Evolutionary conservation across 2,329 filamentous ascomycete species (phyloP), one percentile per base, ranked within the genome.

Genomic region (Keithomyces neogunnii): DNA sequence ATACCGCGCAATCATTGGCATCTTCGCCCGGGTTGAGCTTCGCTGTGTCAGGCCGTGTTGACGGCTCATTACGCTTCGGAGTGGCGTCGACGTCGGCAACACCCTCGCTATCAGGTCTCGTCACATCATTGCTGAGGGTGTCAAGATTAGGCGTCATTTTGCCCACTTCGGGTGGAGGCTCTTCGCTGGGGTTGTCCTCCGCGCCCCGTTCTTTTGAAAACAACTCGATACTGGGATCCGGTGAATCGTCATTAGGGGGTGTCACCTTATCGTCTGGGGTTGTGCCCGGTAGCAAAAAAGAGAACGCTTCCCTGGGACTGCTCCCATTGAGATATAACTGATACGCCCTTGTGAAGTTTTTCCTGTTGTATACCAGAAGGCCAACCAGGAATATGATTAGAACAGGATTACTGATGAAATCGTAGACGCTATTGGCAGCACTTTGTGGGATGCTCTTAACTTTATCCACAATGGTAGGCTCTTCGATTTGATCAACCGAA

Each of bases 371-470:
- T 5, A 77, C 56, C 4, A 76, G 53, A 9, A 67, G 62, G 6
- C 68, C 56, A n/a, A 73, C 57, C 29, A 78, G 63, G 13, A 78
- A 57, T 3, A 77, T 60, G 5, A 78, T 69, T 7, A 78, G 64
- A 8, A 76, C 69, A 0, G 79, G 79, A 53, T 82, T 82, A 50
- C 70, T 75, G 43, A 84, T 61, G 10, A 84, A 73, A 43, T 83
- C 79, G 5, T 77, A 62, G 7, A 80, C 64, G 51, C 71, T 78
- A 42, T 76, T 70, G 0, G 70, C 68, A 0, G 74, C 77, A 29
- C 73, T 71, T 43, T 74, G 69, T 1, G 76, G 78, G 1, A 84
- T 63, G 31, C 70, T 67, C 59, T 72, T 75, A 51, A 81, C 68
- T 44, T 73, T 76, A 31, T 75, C 69, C 1, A 80, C 66, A 13